Evolutionary conservation across 2,329 filamentous ascomycete genomes (phyloP), one percentile per base, ranked within the genome.

Genomic region (Meredithiella fracta): DNA sequence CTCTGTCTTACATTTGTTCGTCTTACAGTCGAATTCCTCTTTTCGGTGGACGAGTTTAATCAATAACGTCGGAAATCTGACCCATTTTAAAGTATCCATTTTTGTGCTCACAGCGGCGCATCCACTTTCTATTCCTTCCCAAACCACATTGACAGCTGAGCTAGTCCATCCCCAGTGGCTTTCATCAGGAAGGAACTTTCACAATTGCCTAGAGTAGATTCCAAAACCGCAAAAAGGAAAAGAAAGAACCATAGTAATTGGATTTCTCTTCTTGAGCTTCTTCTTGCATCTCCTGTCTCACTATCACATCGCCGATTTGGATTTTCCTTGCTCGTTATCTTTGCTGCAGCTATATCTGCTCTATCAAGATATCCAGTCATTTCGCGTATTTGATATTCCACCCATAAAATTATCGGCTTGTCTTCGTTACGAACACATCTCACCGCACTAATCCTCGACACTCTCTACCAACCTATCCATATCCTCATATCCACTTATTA

Each of bases 61-160:
- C 20, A 22, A 7, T 22, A n/a, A 17, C 2, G 40, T 44, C 40
- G 40, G 40, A n/a, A n/a, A 4, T 8, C 8, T 7, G 2, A 44
- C 20, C 40, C 40, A 44, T n/a, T 44, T n/a, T 44, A 17, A 44
- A 44, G 8, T 44, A 15, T n/a, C 40, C 40, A 44, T n/a, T 44
- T 44, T 44, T 44, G 40, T 44, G 40, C 40, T 44, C 40, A 44
- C 40, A 44, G n/a, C 40, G 40, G 40, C 40, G 40, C 40, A 44
- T 44, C n/a, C 40, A 44, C 40, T 44, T 44, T 44, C 40, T 44
- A 22, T 22, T 44, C 40, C 11, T 44, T 44, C 3, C 37, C 11
- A 44, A 7, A 44, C 4, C 8, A 44, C 17, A 44, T 34, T 34
- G 40, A 44, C 15, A 44, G 40, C 15, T 44, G 15, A 44, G 40